Base-by-base conservation (phyloP, 495 filamentous ascomycete species). In the Penicillium bovifimosum region DNA sequence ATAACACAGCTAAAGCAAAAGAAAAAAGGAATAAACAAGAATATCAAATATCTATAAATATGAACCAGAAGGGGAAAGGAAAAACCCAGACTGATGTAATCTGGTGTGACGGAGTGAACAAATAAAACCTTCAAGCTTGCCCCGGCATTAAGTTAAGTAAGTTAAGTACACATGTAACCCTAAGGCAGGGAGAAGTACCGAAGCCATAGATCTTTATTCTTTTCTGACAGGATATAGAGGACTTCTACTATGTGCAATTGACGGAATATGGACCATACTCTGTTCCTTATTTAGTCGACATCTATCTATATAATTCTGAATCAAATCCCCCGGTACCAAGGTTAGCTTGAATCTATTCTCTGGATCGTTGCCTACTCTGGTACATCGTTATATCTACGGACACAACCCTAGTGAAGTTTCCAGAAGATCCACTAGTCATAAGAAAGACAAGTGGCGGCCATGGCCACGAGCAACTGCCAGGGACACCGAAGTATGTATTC, bases 401-500 rank as follows among this genome's bases (percentile, higher is more conserved):
- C 20, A 31, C 39, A 27, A 56, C 45, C 44, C 48, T 38, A 48
- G 49, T 53, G 35, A 60, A 39, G 4, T 41, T 47, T 11, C 29
- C 17, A 46, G 32, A 34, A 54, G 48, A 24, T 35, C 43, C 56
- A 55, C 54, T 54, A 60, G 54, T 53, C 49, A 54, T 36, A 40
- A 49, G n/a, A 46, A 16, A 47, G 43, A 28, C 44, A 40, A 36
- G 26, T 56, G 36, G 27, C 35, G 42, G 55, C 51, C 16, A 20
- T 32, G 52, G 45, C 69, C 71, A 72, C 66, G 67, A 72, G 67
- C 61, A 59, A 54, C 61, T 69, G 65, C 52, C 67, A 70, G 70
- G 68, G 65, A 61, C 53, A 51, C 49, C 29, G 48, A 56, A 59
- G 56, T 62, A 40, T 58, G 62, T 65, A 60, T 58, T 56, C 55